Percentiles rank a stretch among this genome's conserved stretches.
These are phyloP conservation scores for Suhomyces bribrorum DNA, from an alignment of 1,139 yeast genomes.

Conservation along the genomic window DNA sequence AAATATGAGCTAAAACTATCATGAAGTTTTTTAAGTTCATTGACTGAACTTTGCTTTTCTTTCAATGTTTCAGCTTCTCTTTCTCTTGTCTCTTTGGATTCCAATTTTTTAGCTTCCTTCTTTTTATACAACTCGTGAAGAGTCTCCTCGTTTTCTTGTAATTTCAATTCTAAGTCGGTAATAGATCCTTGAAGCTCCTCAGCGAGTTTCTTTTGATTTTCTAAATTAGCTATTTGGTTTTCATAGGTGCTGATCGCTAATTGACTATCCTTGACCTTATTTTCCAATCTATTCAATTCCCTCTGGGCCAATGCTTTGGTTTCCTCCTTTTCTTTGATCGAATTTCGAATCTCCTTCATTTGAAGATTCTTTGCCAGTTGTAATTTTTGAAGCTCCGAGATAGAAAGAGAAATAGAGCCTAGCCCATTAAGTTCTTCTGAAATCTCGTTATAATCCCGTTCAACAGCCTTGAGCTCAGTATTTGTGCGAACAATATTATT, in stretches of 20 bases:
- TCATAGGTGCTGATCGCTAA: conserved; percentile 59
- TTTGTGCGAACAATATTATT: conserved; percentile 38
- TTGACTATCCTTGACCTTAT: conserved; percentile 56
- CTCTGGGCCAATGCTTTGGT: conserved; percentile 51
- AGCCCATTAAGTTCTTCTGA: conserved; percentile 42
- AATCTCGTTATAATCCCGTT: conserved; percentile 35
- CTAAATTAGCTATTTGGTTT: conserved; percentile 45
- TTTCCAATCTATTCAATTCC: conserved; percentile 53
- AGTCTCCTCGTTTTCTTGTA: conserved; percentile 15
- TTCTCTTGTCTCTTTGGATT: conserved; percentile 25
- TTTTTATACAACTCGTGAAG: conserved; percentile 15
- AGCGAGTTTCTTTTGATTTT: conserved; percentile 18
- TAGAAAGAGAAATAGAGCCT: conserved; percentile 30
- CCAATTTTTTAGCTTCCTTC: conserved; percentile 15
- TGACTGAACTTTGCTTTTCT: conserved; percentile 10
- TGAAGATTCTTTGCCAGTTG: conserved; percentile 46
- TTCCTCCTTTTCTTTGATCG: conserved; percentile 45
- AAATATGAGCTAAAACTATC: conserved; percentile 12
- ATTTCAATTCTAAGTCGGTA: conserved; percentile 1
- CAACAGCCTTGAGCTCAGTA: conserved; percentile 36
- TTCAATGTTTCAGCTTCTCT: conserved; percentile 23
- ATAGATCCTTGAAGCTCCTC: conserved; percentile 6
- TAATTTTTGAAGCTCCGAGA: conserved; percentile 54
- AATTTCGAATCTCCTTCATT: conserved; percentile 48
- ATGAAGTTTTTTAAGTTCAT: conserved; percentile 4